Percentiles rank a stretch among this genome's conserved stretches.
These are phyloP conservation scores for Phylloporus scabripes DNA, from an alignment of 768 basidiomycete genomes.

Conservation along the genomic window DNA sequence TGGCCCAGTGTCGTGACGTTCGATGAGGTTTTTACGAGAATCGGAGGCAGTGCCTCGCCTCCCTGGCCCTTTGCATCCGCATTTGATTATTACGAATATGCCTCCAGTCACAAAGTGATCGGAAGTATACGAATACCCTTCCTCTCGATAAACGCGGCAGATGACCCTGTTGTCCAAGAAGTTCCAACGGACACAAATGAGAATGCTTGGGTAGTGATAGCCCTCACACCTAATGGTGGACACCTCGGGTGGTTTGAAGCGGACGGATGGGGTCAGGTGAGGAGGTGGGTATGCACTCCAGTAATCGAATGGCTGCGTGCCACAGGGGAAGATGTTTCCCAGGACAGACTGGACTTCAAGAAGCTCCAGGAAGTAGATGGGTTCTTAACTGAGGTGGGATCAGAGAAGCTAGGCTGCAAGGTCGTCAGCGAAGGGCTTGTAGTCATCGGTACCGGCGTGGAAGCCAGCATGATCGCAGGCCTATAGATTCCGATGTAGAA, in stretches of 20 bases:
- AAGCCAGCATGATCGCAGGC: conserved; percentile 56
- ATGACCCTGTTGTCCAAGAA: conserved; percentile 70
- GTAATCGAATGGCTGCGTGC: conserved; percentile 68
- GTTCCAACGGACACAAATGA: conserved; percentile 53
- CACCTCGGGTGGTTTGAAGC: conserved; percentile 83
- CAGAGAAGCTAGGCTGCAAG: conserved; percentile 52
- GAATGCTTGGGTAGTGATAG: conserved; percentile 54
- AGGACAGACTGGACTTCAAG: conserved; percentile 28
- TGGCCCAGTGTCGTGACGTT: conserved; percentile 52
- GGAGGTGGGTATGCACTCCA: conserved; percentile 65
- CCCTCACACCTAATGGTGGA: conserved; percentile 59
- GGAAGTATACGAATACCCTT: conserved; percentile 62
- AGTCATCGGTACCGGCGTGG: conserved; percentile 48
- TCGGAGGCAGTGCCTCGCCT: conserved; percentile 64
- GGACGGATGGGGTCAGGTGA: conserved; percentile 30
- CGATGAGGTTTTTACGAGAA: conserved; percentile 58
- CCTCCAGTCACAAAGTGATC: conserved; percentile 58
- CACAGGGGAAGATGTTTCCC: conserved; percentile 47
- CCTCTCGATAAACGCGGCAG: conserved; percentile 67
- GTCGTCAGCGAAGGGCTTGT: conserved; percentile 49
- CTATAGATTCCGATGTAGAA: conserved; percentile 36
- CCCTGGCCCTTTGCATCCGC: conserved; percentile 44
- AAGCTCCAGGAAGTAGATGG: conserved; percentile 50
- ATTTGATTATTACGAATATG: conserved; percentile 44
- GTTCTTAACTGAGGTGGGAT: conserved; percentile 54